Conservation (phyloP, 2,329 filamentous ascomycete genomes). For the Penicillium sp. region DNA sequence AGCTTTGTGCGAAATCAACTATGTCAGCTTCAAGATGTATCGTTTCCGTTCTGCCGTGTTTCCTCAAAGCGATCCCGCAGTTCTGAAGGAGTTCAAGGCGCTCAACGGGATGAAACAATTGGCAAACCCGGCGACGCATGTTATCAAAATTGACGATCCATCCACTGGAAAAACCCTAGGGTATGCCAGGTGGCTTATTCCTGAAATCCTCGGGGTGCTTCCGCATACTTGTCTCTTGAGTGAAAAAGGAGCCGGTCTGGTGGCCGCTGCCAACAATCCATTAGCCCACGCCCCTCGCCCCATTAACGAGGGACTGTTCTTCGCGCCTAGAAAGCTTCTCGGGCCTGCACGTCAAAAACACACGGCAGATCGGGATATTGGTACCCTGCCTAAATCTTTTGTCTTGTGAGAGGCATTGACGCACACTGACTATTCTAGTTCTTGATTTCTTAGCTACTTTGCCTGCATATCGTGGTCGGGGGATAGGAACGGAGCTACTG, state of each 20-base stretch:
- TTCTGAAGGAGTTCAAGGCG: background rate
- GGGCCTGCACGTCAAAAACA: background rate
- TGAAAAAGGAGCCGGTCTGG: background rate
- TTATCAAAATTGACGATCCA: background rate
- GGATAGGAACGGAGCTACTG: background rate
- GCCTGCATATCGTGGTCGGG: background rate
- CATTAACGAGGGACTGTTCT: background rate
- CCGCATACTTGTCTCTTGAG: background rate
- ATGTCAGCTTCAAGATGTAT: background rate
- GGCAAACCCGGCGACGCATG: background rate
- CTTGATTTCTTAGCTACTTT: slow-evolving; percentile 1
- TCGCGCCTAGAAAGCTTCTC: background rate
- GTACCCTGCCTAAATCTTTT: background rate
- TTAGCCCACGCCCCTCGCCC: background rate
- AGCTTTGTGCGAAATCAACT: slow-evolving; percentile 2
- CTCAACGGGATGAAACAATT: slow-evolving; percentile 2
- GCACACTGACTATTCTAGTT: background rate
- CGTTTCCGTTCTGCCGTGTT: slow-evolving; percentile 1
- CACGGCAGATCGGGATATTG: background rate
- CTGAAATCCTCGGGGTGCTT: background rate
- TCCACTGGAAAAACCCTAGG: background rate
- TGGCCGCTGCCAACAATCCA: background rate
- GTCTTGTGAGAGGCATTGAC: background rate
- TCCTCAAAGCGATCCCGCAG: background rate
- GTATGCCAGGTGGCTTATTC: slow-evolving; percentile 2